Evolutionary conservation across 805 yeast genomes (phyloP), one percentile per base, ranked within the genome.

Genomic region (Hemisphaericaspora nanyangensis): DNA sequence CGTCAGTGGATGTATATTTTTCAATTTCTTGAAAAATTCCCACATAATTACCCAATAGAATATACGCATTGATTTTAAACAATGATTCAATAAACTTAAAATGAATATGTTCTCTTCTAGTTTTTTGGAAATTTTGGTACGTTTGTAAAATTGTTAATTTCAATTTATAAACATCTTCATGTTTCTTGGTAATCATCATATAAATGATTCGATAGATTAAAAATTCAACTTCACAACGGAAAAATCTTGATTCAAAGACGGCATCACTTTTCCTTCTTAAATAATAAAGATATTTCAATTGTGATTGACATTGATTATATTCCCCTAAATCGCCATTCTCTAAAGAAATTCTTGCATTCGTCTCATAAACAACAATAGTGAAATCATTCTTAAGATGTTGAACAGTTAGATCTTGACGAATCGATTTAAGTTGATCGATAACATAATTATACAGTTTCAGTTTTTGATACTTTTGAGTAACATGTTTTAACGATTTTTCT

Each of bases 301-400:
- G 87, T 12, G 95, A 79, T 59, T 85, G 95, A 57, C 98, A 93
- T 58, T 91, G 97, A 63, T 93, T 93, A 58, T 85, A 89, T 59
- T 93, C 98, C 7, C 97, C 97, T 46, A 91, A 63, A 59, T 91
- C 99, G 29, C 76, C 73, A 54, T 84, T 81, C 49, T 80, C 84
- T 28, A 91, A 72, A 0, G 97, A 95, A n/a, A 90, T 67, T 35
- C 89, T 76, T 4, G 93, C 93, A 60, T 91, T 95, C 3, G 80
- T 74, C 59, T 88, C 93, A 59, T 93, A 91, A 0, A 88, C 95
- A 39, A 64, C 55, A 5, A 88, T 76, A 0, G 96, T 77, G 55
- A 93, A 85, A 31, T 76, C 80, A 52, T 79, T 79, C 51, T 82
- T 82, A 31, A 91, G 81, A 54, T 85, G 85, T 62, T 91, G 99